Percentiles rank a stretch among this genome's conserved stretches.
These are phyloP conservation scores for Rubia occidens DNA, from an alignment of 305 asterid species.

Conservation along the genomic window DNA sequence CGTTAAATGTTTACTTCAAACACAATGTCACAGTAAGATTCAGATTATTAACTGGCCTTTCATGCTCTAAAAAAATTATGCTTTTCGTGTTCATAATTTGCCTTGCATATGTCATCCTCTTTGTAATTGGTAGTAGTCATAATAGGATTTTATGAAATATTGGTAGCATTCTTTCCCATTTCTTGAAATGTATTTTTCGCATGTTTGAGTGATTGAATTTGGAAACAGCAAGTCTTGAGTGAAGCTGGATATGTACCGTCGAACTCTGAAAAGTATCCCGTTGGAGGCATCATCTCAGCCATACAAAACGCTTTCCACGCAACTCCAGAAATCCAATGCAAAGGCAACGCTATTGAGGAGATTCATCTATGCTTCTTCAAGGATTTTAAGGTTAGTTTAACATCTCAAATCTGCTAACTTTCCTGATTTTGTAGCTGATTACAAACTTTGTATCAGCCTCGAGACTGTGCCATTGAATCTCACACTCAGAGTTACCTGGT, in stretches of 20 bases:
- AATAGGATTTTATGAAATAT: no score
- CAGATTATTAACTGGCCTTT: not conserved
- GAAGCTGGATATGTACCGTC: slow-evolving; percentile 81
- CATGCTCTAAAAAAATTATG: slow-evolving; percentile 13
- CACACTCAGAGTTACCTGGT: slow-evolving; percentile 26
- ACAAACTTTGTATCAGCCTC: slow-evolving; percentile 49
- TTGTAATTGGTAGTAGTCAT: no score
- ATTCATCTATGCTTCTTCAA: slow-evolving; percentile 68
- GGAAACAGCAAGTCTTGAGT: slow-evolving; percentile 53
- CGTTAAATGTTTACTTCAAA: slow-evolving; percentile 67
- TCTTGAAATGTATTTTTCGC: not conserved
- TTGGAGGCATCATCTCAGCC: slow-evolving; percentile 70
- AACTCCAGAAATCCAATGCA: slow-evolving; percentile 62
- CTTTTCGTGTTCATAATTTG: not conserved
- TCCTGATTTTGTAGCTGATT: not conserved
- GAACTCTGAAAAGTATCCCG: slow-evolving; percentile 67
- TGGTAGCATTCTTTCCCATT: not conserved
- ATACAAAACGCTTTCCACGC: slow-evolving; percentile 67
- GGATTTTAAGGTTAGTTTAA: slow-evolving; percentile 58
- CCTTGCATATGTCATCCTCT: not conserved
- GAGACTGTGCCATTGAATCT: slow-evolving; percentile 47
- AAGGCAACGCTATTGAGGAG: slow-evolving; percentile 64
- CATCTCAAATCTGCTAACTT: not conserved
- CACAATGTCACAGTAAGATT: slow-evolving; percentile 75
- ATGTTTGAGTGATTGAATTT: slow-evolving; percentile 11